phyloP scores from a whole-genome alignment of 768 basidiomycete genomes.

The Amanita inopinata region DNA sequence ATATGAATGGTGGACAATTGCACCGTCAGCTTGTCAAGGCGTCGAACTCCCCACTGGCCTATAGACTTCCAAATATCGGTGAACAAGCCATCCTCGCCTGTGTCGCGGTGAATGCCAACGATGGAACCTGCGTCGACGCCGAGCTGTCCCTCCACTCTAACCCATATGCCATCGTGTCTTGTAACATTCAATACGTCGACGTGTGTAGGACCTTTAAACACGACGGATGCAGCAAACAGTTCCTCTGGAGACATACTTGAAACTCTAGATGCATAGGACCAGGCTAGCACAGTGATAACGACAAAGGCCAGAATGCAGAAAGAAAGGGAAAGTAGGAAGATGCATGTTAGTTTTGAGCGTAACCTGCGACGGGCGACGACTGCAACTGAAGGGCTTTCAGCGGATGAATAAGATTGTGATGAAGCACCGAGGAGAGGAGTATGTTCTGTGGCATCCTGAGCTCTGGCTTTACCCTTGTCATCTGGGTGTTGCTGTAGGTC shows the following conservation, averaged over 20 bases:
- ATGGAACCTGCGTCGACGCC: conserved; percentile 62
- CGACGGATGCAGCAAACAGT: conserved; percentile 43
- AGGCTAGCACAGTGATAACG: conserved; percentile 42
- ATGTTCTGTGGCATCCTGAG: conserved; percentile 35
- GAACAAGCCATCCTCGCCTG: conserved; percentile 33
- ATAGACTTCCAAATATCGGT: conserved; percentile 51
- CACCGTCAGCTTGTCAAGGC: conserved; percentile 47
- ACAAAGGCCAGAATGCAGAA: conserved; percentile 37
- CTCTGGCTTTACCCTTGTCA: conserved; percentile 51
- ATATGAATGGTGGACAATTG: conserved; percentile 42
- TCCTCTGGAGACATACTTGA: conserved; percentile 46
- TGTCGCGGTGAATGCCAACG: conserved; percentile 41
- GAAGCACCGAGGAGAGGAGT: conserved; percentile 41
- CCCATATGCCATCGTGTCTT: conserved; percentile 44
- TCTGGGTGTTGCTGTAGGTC: background rate
- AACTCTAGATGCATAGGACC: conserved; percentile 54
- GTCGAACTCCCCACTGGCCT: conserved; percentile 57
- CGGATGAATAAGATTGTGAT: conserved; percentile 24
- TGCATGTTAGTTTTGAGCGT: conserved; percentile 27
- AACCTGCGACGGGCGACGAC: conserved; percentile 22
- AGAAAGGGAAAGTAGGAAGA: conserved; percentile 51
- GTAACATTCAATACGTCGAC: conserved; percentile 58
- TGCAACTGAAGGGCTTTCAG: conserved; percentile 15
- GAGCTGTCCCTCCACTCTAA: conserved; percentile 44
- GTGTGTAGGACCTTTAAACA: conserved; percentile 49